Evolutionary conservation across 108 stramenopile genomes (phyloP).

Genomic region (Aurantiochytrium sp.): DNA sequence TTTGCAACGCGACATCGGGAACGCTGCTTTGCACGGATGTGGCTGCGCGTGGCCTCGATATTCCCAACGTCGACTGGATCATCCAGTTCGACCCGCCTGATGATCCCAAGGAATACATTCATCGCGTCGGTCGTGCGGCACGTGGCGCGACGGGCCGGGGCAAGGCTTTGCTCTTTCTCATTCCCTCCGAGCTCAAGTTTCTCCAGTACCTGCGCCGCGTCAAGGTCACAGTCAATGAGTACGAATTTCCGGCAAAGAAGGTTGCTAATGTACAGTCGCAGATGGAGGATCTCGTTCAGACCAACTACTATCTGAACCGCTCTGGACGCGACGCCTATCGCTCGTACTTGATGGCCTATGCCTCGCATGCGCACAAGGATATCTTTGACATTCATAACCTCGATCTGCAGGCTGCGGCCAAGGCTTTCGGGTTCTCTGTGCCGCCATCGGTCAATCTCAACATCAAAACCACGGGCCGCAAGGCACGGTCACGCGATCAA

Average conservation of each 20-base stretch:
- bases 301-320: slow-evolving; percentile 95
- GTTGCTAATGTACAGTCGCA: slow-evolving; percentile 88
- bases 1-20: slow-evolving; percentile 83
- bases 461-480: slow-evolving; percentile 68
- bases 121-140: slow-evolving; percentile 41
- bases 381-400: slow-evolving; percentile 94
- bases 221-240: slow-evolving; percentile 94
- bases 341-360: slow-evolving; percentile 89
- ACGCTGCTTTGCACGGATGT: slow-evolving; percentile 96
- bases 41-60: slow-evolving; percentile 93
- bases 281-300: slow-evolving; percentile 84
- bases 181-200: slow-evolving; percentile 95
- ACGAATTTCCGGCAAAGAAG: slow-evolving; percentile 89
- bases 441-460: slow-evolving; percentile 93
- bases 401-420: slow-evolving; percentile 84
- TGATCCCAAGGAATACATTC: slow-evolving; percentile 96
- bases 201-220: slow-evolving; percentile 86
- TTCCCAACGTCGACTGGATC: slow-evolving; percentile 97
- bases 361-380: slow-evolving; percentile 89
- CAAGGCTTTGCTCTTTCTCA: slow-evolving; percentile 88
- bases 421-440: slow-evolving; percentile 89
- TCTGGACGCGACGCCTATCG: slow-evolving; percentile 91
- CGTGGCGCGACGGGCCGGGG: slow-evolving; percentile 66
- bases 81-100: slow-evolving; percentile 98
- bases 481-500: slow-evolving; percentile 46